These are phyloP conservation scores for Mortierella sp. DNA, from an alignment of 371 early-diverging fungal species.

Conservation along the genomic window DNA sequence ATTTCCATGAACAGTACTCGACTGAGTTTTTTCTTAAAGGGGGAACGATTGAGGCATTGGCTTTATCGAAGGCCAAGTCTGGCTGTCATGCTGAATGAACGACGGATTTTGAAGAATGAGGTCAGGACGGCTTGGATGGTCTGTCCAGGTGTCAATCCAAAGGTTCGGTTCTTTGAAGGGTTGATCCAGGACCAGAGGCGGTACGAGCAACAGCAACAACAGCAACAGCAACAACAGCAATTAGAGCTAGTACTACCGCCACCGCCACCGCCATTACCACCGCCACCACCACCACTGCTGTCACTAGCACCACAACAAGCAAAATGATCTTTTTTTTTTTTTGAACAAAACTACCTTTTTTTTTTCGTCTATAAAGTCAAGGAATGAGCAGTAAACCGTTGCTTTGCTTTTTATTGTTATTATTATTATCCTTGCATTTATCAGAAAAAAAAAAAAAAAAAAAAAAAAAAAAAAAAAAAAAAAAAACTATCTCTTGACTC, in stretches of 20 bases:
- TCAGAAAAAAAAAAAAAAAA: too few species aligned
- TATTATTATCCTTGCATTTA: too few species aligned
- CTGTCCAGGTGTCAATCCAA: conserved; percentile 33
- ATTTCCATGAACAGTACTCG: conserved; percentile 22
- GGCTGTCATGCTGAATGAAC: conserved; percentile 27
- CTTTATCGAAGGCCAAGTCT: conserved; percentile 29
- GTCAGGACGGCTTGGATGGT: conserved; percentile 44
- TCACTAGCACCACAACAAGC: too few species aligned
- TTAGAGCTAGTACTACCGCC: not conserved
- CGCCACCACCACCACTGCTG: conserved; percentile 9
- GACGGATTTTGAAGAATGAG: conserved; percentile 27
- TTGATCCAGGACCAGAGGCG: conserved; percentile 23
- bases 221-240: too few species aligned
- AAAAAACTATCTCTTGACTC: too few species aligned
- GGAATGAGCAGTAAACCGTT: too few species aligned
- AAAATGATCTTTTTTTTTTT: too few species aligned
- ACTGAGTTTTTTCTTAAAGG: conserved; percentile 26
- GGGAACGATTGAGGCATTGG: conserved; percentile 28
- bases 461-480: too few species aligned
- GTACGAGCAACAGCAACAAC: conserved; percentile 26
- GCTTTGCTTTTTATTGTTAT: too few species aligned
- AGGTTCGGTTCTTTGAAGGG: conserved; percentile 33
- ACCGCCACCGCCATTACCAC: conserved; percentile 7
- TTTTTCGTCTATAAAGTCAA: too few species aligned
- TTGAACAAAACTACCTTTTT: too few species aligned